phyloP scores from a whole-genome alignment of 1,284 basidiomycete species.

The Ganoderma lucidum region DNA sequence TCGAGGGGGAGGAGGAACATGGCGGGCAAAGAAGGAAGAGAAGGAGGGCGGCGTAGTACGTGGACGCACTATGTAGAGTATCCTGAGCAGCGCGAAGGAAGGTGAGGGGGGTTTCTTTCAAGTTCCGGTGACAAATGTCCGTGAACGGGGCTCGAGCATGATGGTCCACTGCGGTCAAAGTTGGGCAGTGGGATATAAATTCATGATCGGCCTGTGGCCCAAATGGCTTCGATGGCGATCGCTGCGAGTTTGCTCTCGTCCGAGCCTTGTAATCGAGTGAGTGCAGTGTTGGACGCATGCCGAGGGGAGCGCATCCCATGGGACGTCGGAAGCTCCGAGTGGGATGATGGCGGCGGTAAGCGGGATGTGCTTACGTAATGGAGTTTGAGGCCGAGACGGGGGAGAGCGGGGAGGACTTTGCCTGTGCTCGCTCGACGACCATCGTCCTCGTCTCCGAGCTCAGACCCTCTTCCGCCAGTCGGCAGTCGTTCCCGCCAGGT shows the following conservation, averaged over 20 bases:
- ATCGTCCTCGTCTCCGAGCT: conserved; percentile 8
- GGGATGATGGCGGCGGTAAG: neutral
- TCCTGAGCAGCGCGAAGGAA: neutral
- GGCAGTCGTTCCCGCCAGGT: conserved; percentile 2
- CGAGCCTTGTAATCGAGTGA: too few relatives aligned
- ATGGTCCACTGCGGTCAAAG: neutral
- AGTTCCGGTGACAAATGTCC: neutral
- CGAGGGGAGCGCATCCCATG: too few relatives aligned
- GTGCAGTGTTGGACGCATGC: too few relatives aligned
- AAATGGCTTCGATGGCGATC: too few relatives aligned
- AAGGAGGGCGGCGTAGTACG: conserved; percentile 26
- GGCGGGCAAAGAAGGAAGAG: conserved; percentile 30
- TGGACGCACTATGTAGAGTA: neutral
- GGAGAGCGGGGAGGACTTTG: conserved; percentile 6
- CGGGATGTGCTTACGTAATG: conserved; percentile 25
- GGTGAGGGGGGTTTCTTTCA: neutral
- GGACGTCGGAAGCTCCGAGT: too few relatives aligned
- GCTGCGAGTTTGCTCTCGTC: too few relatives aligned
- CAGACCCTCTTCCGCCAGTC: conserved; percentile 8
- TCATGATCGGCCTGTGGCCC: too few relatives aligned
- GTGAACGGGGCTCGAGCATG: neutral
- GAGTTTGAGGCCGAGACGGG: neutral
- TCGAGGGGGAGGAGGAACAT: conserved; percentile 33
- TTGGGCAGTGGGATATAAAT: neutral
- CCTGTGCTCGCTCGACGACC: conserved; percentile 9